These are phyloP conservation scores for Backusella psychrophila DNA, from an alignment of 192 early-diverging fungal genomes.

Conservation along the genomic window DNA sequence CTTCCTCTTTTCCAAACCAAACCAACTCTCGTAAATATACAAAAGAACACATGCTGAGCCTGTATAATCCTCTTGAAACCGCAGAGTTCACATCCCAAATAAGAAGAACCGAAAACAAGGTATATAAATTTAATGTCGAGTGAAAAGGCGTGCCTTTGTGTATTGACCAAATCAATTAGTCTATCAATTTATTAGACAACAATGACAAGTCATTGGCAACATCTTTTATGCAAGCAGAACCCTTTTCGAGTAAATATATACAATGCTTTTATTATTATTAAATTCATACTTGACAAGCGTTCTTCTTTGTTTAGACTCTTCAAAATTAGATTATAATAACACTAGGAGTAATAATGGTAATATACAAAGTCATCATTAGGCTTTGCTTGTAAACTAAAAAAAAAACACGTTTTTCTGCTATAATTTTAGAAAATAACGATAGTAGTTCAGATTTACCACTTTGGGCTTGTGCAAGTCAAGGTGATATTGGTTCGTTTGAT, in stretches of 20 bases:
- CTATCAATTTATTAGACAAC: background rate
- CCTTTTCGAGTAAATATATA: background rate
- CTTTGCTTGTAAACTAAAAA: background rate
- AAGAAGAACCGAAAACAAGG: background rate
- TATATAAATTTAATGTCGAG: background rate
- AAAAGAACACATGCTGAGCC: constrained; percentile 70
- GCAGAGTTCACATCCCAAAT: constrained; percentile 14
- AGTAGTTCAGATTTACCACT: background rate
- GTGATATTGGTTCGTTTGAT: constrained; percentile 5
- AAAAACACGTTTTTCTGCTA: background rate
- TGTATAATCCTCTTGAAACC: constrained; percentile 59
- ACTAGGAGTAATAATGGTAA: background rate
- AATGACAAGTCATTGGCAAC: background rate
- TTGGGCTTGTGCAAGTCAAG: constrained; percentile 5
- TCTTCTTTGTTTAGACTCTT: background rate
- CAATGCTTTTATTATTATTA: background rate
- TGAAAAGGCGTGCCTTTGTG: constrained; percentile 57
- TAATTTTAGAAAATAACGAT: background rate
- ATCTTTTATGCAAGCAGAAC: background rate
- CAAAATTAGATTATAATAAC: background rate
- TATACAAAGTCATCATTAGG: background rate
- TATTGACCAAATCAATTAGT: constrained; percentile 49
- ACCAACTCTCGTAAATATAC: constrained; percentile 63
- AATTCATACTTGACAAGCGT: background rate
- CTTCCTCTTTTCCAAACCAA: background rate